Base-by-base conservation (phyloP, 2,329 filamentous ascomycete species). In the Alternaria conjuncta region DNA sequence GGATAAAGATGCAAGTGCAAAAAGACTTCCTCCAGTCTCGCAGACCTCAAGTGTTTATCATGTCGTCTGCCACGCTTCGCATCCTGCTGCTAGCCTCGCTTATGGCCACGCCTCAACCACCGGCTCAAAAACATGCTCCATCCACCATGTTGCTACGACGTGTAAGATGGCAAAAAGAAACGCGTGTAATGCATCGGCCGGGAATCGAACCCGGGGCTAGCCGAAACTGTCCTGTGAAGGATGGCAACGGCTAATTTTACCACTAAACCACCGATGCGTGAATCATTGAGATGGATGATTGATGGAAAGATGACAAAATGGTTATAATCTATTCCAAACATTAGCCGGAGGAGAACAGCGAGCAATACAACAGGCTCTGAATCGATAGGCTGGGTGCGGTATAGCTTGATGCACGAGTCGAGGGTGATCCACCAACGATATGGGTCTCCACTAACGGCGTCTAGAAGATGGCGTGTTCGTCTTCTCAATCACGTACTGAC, bases 211-310 rank as follows among this genome's bases (percentile, higher is more conserved):
- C 63, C 65, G 65, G 65, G 65, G 65, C 65, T 67, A 67, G 65
- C 65, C 65, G 65, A 58, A 55, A 49, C 30, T 61, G 53, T 43
- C 18, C 64, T 61, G 26, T 44, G 11, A 30, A 8, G 57, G n/a
- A 55, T 67, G 65, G 65, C 65, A 68, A 68, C 65, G 65, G 65
- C 65, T 68, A 68, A 68, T 68, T 68, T 68, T 68, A 68, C 65
- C 65, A 68, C 65, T 66, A 68, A 68, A 68, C 65, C 65, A 67
- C 63, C 65, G 63, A 67, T 67, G 65, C 65, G 21, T 20, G 18
- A 25, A n/a, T 25, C 12, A 9, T 2, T 53, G 20, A 41, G 20
- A 25, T 18, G 5, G 20, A 9, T 53, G 49, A 41, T 41, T 41
- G 49, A 41, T 41, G 30, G 5, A 53, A 5, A 23, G 3, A 1